These are phyloP conservation scores for Carex cristatella DNA, from an alignment of 176 grass and related monocot species.

Conservation along the genomic window DNA sequence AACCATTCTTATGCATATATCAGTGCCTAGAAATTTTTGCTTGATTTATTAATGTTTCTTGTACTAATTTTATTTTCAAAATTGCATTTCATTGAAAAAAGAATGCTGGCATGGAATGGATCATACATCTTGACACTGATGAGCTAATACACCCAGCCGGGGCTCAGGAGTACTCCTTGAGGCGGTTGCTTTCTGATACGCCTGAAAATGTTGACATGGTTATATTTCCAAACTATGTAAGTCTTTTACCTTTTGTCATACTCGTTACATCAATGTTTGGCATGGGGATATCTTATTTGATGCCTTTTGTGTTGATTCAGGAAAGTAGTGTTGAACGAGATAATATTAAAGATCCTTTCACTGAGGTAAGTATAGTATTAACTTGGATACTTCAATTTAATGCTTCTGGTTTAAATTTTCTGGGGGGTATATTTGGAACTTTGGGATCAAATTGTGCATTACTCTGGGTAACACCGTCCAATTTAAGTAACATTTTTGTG, in stretches of 20 bases:
- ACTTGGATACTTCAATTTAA: neutral
- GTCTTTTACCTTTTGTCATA: conserved; percentile 17
- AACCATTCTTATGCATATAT: conserved; percentile 1
- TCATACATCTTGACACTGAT: conserved; percentile 98
- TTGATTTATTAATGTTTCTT: neutral
- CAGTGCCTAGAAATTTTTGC: conserved; percentile 18
- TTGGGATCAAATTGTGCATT: neutral
- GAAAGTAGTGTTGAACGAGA: conserved; percentile 96
- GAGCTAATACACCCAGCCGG: conserved; percentile 94
- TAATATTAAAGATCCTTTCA: conserved; percentile 96
- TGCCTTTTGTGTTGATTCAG: conserved; percentile 29
- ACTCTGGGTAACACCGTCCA: neutral
- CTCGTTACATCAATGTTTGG: conserved; percentile 22
- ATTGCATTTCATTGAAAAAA: conserved; percentile 26
- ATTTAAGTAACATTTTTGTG: neutral
- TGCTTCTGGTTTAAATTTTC: neutral
- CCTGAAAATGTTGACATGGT: conserved; percentile 99
- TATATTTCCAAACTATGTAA: conserved; percentile 99
- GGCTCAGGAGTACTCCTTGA: conserved; percentile 75
- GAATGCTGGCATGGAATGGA: conserved; percentile 91
- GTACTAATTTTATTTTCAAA: conserved; percentile 8
- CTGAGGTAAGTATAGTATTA: conserved; percentile 60
- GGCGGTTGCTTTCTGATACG: conserved; percentile 86
- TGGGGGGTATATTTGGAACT: neutral
- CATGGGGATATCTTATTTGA: conserved; percentile 28